These are phyloP conservation scores for Aspergillus mulundensis DNA, from an alignment of 495 filamentous ascomycete genomes.

Conservation along the genomic window DNA sequence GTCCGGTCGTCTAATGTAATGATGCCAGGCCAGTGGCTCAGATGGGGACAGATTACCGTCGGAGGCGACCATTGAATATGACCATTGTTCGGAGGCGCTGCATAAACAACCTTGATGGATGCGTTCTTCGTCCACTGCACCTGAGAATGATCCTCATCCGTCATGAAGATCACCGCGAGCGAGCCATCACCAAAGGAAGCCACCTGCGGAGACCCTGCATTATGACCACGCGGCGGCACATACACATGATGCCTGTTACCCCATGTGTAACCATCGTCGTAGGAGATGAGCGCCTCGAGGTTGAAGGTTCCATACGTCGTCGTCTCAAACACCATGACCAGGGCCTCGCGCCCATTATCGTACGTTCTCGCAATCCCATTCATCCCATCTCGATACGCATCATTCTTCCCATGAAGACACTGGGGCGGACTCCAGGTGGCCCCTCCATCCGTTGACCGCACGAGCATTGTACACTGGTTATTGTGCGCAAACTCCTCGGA, in stretches of 20 bases:
- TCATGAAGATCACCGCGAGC: slow-evolving; percentile 58
- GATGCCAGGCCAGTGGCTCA: slow-evolving; percentile 44
- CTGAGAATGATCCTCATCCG: slow-evolving; percentile 48
- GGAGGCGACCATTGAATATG: slow-evolving; percentile 33
- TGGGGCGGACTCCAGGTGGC: slow-evolving; percentile 43
- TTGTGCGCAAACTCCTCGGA: slow-evolving; percentile 49
- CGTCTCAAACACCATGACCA: slow-evolving; percentile 59
- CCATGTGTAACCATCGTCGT: slow-evolving; percentile 55
- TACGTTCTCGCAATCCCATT: slow-evolving; percentile 46
- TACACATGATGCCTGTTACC: slow-evolving; percentile 49
- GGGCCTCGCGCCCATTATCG: slow-evolving; percentile 40
- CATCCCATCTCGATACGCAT: slow-evolving; percentile 57
- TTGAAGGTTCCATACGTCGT: slow-evolving; percentile 46
- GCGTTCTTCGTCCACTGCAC: slow-evolving; percentile 40
- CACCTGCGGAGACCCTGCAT: slow-evolving; percentile 59
- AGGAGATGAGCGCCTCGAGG: slow-evolving; percentile 52
- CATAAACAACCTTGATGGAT: slow-evolving; percentile 39
- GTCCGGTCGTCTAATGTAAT: slow-evolving; percentile 34
- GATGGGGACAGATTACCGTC: slow-evolving; percentile 23
- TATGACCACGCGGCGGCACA: slow-evolving; percentile 36
- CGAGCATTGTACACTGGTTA: slow-evolving; percentile 60
- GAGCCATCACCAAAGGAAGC: slow-evolving; percentile 52
- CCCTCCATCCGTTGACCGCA: slow-evolving; percentile 52
- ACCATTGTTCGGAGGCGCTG: slow-evolving; percentile 31
- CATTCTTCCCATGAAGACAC: slow-evolving; percentile 43